phyloP scores from a whole-genome alignment of 108 stramenopile species.

The Fistulifera pelliculosa region DNA sequence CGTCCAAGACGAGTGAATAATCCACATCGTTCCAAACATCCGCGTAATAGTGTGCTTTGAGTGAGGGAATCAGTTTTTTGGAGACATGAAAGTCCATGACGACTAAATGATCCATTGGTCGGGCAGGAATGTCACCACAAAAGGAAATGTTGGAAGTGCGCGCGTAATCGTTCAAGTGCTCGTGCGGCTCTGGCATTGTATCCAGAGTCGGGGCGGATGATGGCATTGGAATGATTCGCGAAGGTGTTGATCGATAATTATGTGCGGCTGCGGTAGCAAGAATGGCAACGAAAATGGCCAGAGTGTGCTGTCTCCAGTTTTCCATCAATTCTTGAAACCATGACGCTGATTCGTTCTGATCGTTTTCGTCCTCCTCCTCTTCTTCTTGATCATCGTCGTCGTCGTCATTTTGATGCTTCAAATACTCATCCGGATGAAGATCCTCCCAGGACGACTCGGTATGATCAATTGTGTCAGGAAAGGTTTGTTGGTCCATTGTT shows the following conservation, averaged over 20 bases:
- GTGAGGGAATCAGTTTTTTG: constrained; percentile 14
- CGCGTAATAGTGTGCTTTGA: constrained; percentile 25
- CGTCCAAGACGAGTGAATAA: constrained; percentile 9
- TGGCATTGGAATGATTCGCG: neutral
- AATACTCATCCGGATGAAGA: too few species aligned
- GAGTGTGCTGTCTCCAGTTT: neutral
- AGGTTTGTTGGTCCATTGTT: too few species aligned
- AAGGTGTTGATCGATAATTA: neutral
- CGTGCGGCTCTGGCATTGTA: constrained; percentile 3
- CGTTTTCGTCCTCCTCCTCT: neutral
- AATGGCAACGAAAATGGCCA: neutral
- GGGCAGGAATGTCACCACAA: constrained; percentile 12
- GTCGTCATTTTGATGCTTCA: too few species aligned
- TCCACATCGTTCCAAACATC: constrained; percentile 33
- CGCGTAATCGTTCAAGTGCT: constrained; percentile 18
- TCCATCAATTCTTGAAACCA: neutral
- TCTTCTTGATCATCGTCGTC: neutral
- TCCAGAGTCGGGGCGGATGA: neutral
- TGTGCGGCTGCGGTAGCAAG: neutral
- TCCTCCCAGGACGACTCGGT: too few species aligned
- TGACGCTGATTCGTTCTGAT: neutral
- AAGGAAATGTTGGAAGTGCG: constrained; percentile 39
- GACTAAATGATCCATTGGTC: constrained; percentile 4
- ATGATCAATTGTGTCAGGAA: too few species aligned
- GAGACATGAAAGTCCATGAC: constrained; percentile 42